Evolutionary conservation across 2,329 filamentous ascomycete genomes (phyloP).

Genomic region (Arthroderma sp.): DNA sequence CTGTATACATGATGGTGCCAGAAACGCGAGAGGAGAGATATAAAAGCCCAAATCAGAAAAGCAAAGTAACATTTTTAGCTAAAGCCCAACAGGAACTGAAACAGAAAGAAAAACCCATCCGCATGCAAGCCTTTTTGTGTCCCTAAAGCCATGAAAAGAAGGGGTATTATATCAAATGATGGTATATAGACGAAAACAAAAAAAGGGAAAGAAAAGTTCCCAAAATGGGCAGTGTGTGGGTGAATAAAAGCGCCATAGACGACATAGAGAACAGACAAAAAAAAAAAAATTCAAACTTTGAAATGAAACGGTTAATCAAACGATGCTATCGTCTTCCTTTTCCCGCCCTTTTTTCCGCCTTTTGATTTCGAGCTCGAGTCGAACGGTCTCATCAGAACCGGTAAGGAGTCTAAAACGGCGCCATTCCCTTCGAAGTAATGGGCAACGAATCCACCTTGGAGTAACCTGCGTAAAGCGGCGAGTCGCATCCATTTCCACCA

Average conservation of each 20-base stretch:
- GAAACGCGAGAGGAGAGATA: too few species aligned
- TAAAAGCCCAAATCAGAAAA: too few species aligned
- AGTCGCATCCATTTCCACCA: conserved; percentile 62
- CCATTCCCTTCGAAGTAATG: conserved; percentile 50
- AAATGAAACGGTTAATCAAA: not conserved
- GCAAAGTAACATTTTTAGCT: too few species aligned
- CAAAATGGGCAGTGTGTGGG: not conserved
- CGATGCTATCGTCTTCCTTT: not conserved
- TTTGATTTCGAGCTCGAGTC: not conserved
- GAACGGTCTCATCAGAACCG: conserved; percentile 18
- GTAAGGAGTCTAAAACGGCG: conserved; percentile 47
- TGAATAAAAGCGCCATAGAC: too few species aligned
- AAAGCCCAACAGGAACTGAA: too few species aligned
- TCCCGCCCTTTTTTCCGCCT: not conserved
- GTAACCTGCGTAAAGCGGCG: conserved; percentile 45
- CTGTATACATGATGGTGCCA: too few species aligned
- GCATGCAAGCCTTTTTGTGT: too few species aligned
- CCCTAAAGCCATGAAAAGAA: too few species aligned
- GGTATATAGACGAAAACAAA: not conserved
- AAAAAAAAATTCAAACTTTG: not conserved
- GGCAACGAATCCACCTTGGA: conserved; percentile 49
- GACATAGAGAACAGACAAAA: not conserved
- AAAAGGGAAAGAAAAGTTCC: not conserved
- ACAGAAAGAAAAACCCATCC: too few species aligned
- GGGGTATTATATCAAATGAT: too few species aligned